A percentile compares a stretch with the other conserved stretches of the same genome.
These are phyloP conservation scores for Caloboletus inedulis DNA, from an alignment of 1,284 basidiomycete species.

Conservation along the genomic window DNA sequence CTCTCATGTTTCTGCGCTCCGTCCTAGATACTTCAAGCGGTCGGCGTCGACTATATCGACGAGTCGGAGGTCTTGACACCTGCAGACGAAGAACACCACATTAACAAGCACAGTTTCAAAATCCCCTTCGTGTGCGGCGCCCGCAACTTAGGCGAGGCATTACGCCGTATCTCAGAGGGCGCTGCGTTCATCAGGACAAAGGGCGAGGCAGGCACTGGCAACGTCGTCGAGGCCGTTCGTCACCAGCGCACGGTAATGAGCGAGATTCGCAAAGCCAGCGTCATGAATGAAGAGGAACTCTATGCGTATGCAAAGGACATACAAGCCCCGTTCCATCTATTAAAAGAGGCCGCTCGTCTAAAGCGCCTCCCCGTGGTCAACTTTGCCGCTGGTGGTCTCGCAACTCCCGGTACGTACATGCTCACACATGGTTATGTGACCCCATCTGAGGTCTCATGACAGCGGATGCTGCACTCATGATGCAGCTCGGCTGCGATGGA, in stretches of 20 bases:
- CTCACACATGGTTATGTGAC: background rate
- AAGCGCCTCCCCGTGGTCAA: slow-evolving; percentile 94
- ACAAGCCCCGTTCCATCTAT: slow-evolving; percentile 93
- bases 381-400: slow-evolving; percentile 95
- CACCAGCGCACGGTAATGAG: slow-evolving; percentile 83
- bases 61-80: slow-evolving; percentile 96
- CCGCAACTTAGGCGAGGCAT: slow-evolving; percentile 84
- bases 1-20: background rate
- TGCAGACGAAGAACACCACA: slow-evolving; percentile 86
- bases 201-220: slow-evolving; percentile 96
- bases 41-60: slow-evolving; percentile 98
- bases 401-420: slow-evolving; percentile 75
- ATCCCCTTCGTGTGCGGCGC: slow-evolving; percentile 85
- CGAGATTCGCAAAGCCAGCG: slow-evolving; percentile 83
- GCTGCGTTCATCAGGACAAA: slow-evolving; percentile 97
- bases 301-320: slow-evolving; percentile 94
- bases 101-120: slow-evolving; percentile 91
- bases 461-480: slow-evolving; percentile 98
- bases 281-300: slow-evolving; percentile 94
- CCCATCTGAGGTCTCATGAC: slow-evolving; percentile 2
- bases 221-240: slow-evolving; percentile 95
- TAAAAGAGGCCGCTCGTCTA: slow-evolving; percentile 93
- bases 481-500: slow-evolving; percentile 98
- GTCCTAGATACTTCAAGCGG: slow-evolving; percentile 81
- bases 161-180: slow-evolving; percentile 95